These are phyloP conservation scores for Neodidymelliopsis sp. DNA, from an alignment of 2,329 filamentous ascomycete species.

Conservation along the genomic window DNA sequence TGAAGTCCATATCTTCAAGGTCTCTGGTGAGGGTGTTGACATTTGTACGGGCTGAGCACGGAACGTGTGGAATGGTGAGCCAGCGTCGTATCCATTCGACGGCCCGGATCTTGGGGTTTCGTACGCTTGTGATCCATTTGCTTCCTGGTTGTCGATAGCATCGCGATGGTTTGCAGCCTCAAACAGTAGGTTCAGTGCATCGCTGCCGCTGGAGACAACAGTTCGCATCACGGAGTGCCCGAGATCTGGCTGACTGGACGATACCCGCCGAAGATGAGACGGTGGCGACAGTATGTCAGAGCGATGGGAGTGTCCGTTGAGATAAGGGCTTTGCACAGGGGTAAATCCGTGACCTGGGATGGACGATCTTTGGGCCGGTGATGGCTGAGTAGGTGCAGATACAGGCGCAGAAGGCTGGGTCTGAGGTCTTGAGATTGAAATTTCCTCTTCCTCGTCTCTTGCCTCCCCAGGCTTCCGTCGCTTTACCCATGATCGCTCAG, in stretches of 20 bases:
- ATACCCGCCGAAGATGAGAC: slow-evolving; percentile 40
- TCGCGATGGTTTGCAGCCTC: slow-evolving; percentile 56
- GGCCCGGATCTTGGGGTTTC: slow-evolving; percentile 46
- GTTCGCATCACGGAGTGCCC: slow-evolving; percentile 55
- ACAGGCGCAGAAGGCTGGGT: slow-evolving; percentile 19
- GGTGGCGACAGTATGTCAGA: slow-evolving; percentile 42
- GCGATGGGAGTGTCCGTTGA: slow-evolving; percentile 28
- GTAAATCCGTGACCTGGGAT: slow-evolving; percentile 34
- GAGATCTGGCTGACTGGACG: slow-evolving; percentile 45
- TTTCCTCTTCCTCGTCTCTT: slow-evolving; percentile 32
- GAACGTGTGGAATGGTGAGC: slow-evolving; percentile 43
- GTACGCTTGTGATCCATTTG: slow-evolving; percentile 47
- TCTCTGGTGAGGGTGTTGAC: slow-evolving; percentile 49
- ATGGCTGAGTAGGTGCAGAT: slow-evolving; percentile 22
- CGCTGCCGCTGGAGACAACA: slow-evolving; percentile 62
- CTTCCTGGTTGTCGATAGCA: slow-evolving; percentile 44
- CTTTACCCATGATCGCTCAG: slow-evolving; percentile 50
- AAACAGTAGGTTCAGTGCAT: slow-evolving; percentile 62
- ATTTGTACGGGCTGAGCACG: slow-evolving; percentile 48
- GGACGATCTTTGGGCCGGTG: slow-evolving; percentile 35
- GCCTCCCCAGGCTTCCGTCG: slow-evolving; percentile 45
- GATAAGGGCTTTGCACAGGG: slow-evolving; percentile 37
- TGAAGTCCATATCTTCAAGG: slow-evolving; percentile 56
- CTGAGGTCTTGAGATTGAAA: slow-evolving; percentile 1
- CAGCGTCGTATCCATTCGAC: slow-evolving; percentile 30